A percentile compares a stretch with the other conserved stretches of the same genome.
These are phyloP conservation scores for Sugiyamaella paludigena DNA, from an alignment of 1,139 yeast species.

Conservation along the genomic window DNA sequence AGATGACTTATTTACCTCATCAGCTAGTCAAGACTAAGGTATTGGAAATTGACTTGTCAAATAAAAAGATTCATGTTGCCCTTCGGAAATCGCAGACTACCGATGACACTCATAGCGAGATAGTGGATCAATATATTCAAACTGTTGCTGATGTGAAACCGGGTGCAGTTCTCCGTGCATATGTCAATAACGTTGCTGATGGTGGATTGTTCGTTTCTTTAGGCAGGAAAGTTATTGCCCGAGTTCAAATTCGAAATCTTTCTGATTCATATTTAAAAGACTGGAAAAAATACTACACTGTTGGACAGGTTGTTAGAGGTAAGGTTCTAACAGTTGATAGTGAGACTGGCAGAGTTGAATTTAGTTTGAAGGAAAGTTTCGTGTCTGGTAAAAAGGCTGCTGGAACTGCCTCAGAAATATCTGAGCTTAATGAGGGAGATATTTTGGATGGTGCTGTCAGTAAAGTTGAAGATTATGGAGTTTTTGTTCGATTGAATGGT, in stretches of 20 bases:
- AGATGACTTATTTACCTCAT: conserved; percentile 53
- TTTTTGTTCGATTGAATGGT: conserved; percentile 76
- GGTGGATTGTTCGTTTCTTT: conserved; percentile 78
- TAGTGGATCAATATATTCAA: conserved; percentile 54
- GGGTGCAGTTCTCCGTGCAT: conserved; percentile 77
- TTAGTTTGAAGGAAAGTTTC: conserved; percentile 81
- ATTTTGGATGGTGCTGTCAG: conserved; percentile 71
- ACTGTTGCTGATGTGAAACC: conserved; percentile 55
- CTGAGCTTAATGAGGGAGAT: conserved; percentile 66
- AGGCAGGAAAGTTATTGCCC: conserved; percentile 70
- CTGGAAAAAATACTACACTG: conserved; percentile 76
- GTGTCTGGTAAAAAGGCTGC: conserved; percentile 56
- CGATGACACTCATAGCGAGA: conserved; percentile 33
- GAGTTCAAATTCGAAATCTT: conserved; percentile 77
- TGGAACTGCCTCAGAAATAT: conserved; percentile 44
- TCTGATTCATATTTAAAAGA: conserved; percentile 80
- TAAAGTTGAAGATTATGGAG: conserved; percentile 84
- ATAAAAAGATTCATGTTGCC: conserved; percentile 61
- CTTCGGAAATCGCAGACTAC: conserved; percentile 46
- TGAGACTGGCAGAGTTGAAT: conserved; percentile 53
- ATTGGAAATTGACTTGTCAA: conserved; percentile 51
- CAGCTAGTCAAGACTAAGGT: conserved; percentile 64
- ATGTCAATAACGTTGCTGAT: conserved; percentile 69
- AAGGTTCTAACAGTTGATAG: conserved; percentile 61
- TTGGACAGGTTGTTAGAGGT: conserved; percentile 74